Base-by-base conservation (phyloP, 2,329 filamentous ascomycete species). In the Penicillium sp. region DNA sequence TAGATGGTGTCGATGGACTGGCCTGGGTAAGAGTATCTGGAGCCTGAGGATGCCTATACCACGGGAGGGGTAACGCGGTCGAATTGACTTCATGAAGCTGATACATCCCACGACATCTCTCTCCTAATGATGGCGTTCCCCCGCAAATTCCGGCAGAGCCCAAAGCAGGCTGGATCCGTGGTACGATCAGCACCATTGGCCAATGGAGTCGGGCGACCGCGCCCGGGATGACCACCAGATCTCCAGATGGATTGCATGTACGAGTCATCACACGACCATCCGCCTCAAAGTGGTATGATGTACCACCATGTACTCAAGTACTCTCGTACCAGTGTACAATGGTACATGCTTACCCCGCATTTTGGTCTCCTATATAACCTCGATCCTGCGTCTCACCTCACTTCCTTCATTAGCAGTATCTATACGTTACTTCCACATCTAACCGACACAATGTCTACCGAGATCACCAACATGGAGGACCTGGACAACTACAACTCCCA, bases 401-500 rank as follows among this genome's bases (percentile, higher is more conserved):
- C 47, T 34, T 37, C 7, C 17, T 20, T 37, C 17, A 34, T 5
- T 42, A 25, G 15, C 20, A 22, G 15, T 45, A 45, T 54, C 56
- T 25, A 41, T 22, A 54, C 35, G 41, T 28, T 31, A 47, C 43
- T 10, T 28, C 25, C 35, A 38, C 35, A 52, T 14, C 34, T 20
- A 34, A n/a, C 35, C 28, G 35, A 39, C 39, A 38, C 41, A n/a
- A 53, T 20, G 35, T 38, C 47, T 39, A 54, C 25, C 20, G 43
- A 43, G 45, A 51, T 15, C 22, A 42, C 43, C 38, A 51, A 35
- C 22, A 42, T 45, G 48, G 31, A 51, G 25, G 47, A 48, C 3
- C 42, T 69, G 55, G 54, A 68, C 59, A 68, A 65, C 25, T 67
- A 71, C 65, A 70, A 69, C 50, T 68, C 69, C 15, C 62, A 69